Evolutionary conservation across 768 basidiomycete species (phyloP), one percentile per base, ranked within the genome.

Genomic region (Rhodosporidiobolus odoratus): DNA sequence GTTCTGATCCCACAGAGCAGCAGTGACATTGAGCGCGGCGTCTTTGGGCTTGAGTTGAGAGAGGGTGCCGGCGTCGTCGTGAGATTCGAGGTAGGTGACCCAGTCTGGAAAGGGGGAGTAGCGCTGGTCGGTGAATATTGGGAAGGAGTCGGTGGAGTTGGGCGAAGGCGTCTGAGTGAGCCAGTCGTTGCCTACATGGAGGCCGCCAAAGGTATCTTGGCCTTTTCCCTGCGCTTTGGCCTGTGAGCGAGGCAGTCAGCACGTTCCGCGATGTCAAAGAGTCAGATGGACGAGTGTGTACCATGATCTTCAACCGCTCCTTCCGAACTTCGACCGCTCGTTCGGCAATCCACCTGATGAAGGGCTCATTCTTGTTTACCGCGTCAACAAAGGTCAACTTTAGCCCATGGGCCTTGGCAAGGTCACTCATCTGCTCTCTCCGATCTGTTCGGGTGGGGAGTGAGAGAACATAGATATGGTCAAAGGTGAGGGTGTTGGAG

Each of bases 351-450:
- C 77, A 79, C 0, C 43, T 41, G 23, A 79, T 72, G 50, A 76
- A 68, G 0, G 74, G 70, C 25, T 72, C 68, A 23, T 68, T 68
- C 59, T 76, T 77, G 59, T 50, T 40, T 8, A 58, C 61, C 8
- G 77, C 78, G 58, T 78, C 77, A n/a, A 79, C 71, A 54, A 76
- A 79, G 30, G 75, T 76, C 35, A 78, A 58, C 60, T 65, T 41
- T n/a, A 79, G 41, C 12, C 70, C 75, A 19, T 77, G 67, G 0
- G 77, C 78, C 17, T 38, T 21, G 0, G 77, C 77, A 13, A 79
- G 69, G 37, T 73, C 62, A 3, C 13, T 19, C 78, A 79, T 79
- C 59, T 73, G 68, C n/a, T 61, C 50, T 3, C 77, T 56, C 12
- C 78, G 66, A 54, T 79, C 77, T 35, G 45, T 52, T 9, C 78